Evolutionary conservation across 768 basidiomycete species (phyloP).

Genomic region (Paxillus involutus): DNA sequence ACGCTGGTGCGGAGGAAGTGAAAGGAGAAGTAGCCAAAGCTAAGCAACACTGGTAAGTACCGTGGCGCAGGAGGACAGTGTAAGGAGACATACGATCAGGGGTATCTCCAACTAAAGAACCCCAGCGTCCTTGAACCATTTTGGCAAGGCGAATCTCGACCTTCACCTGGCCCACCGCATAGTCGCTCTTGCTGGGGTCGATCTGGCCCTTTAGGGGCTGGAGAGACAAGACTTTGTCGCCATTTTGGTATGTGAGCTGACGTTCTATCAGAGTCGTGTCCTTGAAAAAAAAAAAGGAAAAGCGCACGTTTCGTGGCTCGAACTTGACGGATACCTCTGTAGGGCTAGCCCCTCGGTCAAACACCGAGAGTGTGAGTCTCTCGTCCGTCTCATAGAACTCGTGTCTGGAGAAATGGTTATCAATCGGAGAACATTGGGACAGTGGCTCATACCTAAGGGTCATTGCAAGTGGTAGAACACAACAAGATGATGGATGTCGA

Average conservation of each 20-base stretch:
- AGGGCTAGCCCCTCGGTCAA: constrained; percentile 75
- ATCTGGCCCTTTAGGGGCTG: constrained; percentile 86
- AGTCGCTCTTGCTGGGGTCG: constrained; percentile 58
- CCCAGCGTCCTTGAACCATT: constrained; percentile 69
- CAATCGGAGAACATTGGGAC: too few relatives aligned
- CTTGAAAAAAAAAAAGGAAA: not conserved
- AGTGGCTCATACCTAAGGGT: constrained; percentile 24
- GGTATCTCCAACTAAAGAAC: constrained; percentile 66
- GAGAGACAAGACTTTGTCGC: constrained; percentile 67
- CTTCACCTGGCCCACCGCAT: constrained; percentile 80
- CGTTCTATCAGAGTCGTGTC: not conserved
- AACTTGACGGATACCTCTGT: constrained; percentile 60
- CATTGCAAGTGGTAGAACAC: constrained; percentile 17
- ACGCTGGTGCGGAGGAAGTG: constrained; percentile 37
- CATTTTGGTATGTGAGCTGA: constrained; percentile 50
- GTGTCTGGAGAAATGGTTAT: constrained; percentile 46
- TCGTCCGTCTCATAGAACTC: constrained; percentile 91
- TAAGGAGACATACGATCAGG: constrained; percentile 61
- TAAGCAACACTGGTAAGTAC: constrained; percentile 1
- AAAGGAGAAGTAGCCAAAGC: constrained; percentile 25
- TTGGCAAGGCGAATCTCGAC: constrained; percentile 83
- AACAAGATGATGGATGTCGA: not conserved
- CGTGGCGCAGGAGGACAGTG: not conserved
- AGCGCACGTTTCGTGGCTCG: constrained; percentile 58
- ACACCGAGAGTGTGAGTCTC: constrained; percentile 67